Base-by-base conservation (phyloP, 164 flowering plant species). In the grape (Vitis vinifera) region DNA sequence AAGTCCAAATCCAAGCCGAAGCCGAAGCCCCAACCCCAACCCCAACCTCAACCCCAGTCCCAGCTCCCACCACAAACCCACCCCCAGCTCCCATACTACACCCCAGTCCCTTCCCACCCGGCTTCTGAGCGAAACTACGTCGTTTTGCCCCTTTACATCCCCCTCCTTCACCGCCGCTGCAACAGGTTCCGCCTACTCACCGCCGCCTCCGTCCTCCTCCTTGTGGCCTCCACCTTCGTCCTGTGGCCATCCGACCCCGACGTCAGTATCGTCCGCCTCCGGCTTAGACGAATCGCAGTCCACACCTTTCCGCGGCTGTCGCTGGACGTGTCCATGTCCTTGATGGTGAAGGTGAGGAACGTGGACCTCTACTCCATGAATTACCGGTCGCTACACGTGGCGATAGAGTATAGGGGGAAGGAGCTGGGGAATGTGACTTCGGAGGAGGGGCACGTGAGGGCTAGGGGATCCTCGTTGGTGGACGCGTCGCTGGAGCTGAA, bases 191-290 rank as follows among this genome's bases (percentile, higher is more conserved):
- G 11, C 65, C 69, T 13, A 31, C 47, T 67, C 31, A 6, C 73
- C 50, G 13, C 61, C 59, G 9, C 71, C 49, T 29, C 83, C 65
- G 27, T 86, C 66, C 27, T 71, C 47, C 17, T 81, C 68, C 57
- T 79, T 37, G 47, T 77, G 59, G 56, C 65, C 52, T 66, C 79
- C 57, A 50, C 71, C 75, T 91, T 71, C 89, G 0, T 80, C 57
- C 72, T 88, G 73, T 90, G 85, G 86, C 98, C 97, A 19, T 86
- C 92, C 71, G 84, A 88, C 19, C 97, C 98, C 1, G 62, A 55
- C 16, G 57, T 93, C 66, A 69, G 76, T 55, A 72, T 93, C 80
- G 83, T 63, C 31, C 86, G 91, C 67, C 72, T 87, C 60, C 67
- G 62, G 10, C 77, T 89, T 68, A 68, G 67, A 73, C 76, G 71